These are phyloP conservation scores for Pseudopithomyces chartarum DNA, from an alignment of 2,329 filamentous ascomycete genomes.

Conservation along the genomic window DNA sequence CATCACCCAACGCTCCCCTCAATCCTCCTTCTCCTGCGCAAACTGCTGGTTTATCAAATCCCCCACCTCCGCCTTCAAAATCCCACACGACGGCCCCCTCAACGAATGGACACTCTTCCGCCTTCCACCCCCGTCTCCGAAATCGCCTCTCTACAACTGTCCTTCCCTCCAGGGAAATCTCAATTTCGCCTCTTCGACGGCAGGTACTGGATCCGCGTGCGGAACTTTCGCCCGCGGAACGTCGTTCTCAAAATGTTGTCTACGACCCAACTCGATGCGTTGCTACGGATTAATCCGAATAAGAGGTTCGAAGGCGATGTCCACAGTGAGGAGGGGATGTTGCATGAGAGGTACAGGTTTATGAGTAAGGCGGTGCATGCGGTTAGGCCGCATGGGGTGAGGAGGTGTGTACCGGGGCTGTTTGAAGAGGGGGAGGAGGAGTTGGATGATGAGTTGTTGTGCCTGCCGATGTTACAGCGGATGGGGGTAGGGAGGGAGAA, in stretches of 20 bases:
- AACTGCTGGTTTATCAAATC: constrained; percentile 34
- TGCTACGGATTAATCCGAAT: background rate
- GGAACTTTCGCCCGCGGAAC: constrained; percentile 31
- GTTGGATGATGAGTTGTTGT: no score
- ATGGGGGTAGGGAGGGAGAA: no score
- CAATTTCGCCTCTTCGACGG: constrained; percentile 58
- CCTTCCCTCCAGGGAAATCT: constrained; percentile 13
- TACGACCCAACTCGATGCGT: constrained; percentile 15
- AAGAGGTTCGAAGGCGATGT: background rate
- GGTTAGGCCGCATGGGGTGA: no score
- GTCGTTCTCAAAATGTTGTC: constrained; percentile 47
- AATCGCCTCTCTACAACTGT: background rate
- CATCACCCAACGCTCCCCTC: background rate
- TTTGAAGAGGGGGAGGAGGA: no score
- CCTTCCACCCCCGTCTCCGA: constrained; percentile 27
- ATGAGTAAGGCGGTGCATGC: no score
- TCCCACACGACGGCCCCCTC: constrained; percentile 6
- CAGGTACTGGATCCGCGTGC: constrained; percentile 60
- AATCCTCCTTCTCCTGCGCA: constrained; percentile 23
- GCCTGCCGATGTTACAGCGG: no score
- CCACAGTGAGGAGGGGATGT: background rate
- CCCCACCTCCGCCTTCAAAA: constrained; percentile 17
- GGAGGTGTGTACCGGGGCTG: no score
- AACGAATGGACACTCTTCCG: constrained; percentile 35
- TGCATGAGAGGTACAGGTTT: background rate